Conservation (phyloP, 2,329 filamentous ascomycete species). For the Phialocephala sp. region DNA sequence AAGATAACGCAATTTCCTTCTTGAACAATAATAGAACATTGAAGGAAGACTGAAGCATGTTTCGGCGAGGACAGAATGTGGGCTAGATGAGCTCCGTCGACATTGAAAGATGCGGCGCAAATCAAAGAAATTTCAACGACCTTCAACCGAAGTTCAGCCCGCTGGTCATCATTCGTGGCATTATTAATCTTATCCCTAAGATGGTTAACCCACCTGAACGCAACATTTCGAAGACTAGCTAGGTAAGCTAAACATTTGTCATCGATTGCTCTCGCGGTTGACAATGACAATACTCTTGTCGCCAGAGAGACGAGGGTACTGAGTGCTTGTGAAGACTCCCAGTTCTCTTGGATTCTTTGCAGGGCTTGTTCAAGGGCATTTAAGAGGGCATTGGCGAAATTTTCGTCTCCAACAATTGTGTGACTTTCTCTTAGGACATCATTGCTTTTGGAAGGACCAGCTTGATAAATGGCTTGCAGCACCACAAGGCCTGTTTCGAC, state of each 20-base stretch:
- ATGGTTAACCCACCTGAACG: constrained; percentile 47
- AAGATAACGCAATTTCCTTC: constrained; percentile 49
- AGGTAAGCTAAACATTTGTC: constrained; percentile 43
- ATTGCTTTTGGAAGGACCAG: constrained; percentile 44
- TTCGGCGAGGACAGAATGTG: constrained; percentile 35
- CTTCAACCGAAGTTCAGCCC: constrained; percentile 42
- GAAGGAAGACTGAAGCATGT: constrained; percentile 44
- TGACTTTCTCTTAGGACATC: constrained; percentile 45
- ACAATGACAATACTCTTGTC: constrained; percentile 50
- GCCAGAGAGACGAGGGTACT: constrained; percentile 48
- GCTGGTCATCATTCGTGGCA: constrained; percentile 37
- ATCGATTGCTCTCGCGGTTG: constrained; percentile 31
- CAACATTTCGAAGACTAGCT: constrained; percentile 40
- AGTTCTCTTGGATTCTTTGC: constrained; percentile 52
- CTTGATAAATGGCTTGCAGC: constrained; percentile 55
- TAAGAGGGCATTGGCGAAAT: constrained; percentile 45
- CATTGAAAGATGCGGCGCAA: constrained; percentile 51
- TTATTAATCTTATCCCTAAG: constrained; percentile 19
- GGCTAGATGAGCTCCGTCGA: constrained; percentile 44
- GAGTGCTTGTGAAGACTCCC: constrained; percentile 54
- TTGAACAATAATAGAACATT: constrained; percentile 47
- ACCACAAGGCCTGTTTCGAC: constrained; percentile 53
- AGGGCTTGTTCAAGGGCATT: constrained; percentile 42
- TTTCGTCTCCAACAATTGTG: constrained; percentile 40
- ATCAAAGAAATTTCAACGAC: constrained; percentile 49